phyloP scores from a whole-genome alignment of 176 grass and related monocot species.

The Carex myosuroides region DNA sequence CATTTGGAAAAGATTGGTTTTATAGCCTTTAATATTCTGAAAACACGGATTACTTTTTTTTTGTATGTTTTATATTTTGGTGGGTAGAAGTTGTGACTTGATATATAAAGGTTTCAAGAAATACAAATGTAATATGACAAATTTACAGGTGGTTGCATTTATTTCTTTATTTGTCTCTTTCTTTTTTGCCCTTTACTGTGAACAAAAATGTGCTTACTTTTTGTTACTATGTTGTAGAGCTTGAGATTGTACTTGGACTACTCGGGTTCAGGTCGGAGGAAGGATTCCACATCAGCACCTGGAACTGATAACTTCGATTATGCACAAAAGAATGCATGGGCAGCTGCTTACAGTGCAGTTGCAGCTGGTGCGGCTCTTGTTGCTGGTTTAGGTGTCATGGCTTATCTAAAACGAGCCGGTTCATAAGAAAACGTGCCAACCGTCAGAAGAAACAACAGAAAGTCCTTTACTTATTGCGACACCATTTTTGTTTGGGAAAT shows the following conservation, averaged over 20 bases:
- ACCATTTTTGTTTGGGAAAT: neutral
- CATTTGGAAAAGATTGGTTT: neutral
- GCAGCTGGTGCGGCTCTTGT: constrained; percentile 82
- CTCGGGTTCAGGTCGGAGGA: constrained; percentile 40
- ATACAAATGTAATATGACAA: neutral
- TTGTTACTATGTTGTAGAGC: constrained; percentile 32
- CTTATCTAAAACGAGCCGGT: constrained; percentile 69
- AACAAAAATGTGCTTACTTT: constrained; percentile 16
- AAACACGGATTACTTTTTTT: neutral
- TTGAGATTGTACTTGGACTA: constrained; percentile 83
- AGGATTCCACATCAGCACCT: constrained; percentile 11
- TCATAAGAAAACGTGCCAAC: constrained; percentile 13
- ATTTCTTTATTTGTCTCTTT: neutral
- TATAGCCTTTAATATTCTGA: neutral
- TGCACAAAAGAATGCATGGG: constrained; percentile 79
- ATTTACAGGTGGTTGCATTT: neutral
- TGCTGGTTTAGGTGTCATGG: constrained; percentile 82
- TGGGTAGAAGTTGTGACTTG: neutral
- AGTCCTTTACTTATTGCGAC: neutral
- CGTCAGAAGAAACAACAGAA: neutral
- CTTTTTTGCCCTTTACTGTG: neutral
- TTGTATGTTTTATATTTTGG: neutral
- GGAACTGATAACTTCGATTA: constrained; percentile 47
- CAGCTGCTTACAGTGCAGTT: constrained; percentile 54
- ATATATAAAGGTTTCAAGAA: neutral